Conservation (phyloP, 768 basidiomycete species). For the Leccinum sublutescens region DNA sequence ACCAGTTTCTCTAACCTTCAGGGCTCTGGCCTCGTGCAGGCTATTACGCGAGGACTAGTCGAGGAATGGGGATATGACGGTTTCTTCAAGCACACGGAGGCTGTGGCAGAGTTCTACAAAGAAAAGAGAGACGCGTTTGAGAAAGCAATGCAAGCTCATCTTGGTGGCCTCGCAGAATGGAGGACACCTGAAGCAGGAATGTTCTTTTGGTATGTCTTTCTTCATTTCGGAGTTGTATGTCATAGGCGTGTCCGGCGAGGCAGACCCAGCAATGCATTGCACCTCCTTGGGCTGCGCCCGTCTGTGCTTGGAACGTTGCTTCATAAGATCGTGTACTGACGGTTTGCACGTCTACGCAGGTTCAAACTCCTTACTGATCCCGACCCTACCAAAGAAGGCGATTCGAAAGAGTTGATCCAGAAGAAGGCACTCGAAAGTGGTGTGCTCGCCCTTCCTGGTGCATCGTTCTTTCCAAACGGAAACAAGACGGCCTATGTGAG, state of each 20-base stretch:
- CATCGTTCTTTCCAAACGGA: slow-evolving; percentile 73
- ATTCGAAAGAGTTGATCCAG: slow-evolving; percentile 71
- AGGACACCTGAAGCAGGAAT: slow-evolving; percentile 72
- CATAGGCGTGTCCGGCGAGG: slow-evolving; percentile 4
- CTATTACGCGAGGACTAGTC: slow-evolving; percentile 56
- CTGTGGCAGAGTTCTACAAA: slow-evolving; percentile 73
- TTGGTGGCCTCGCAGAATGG: slow-evolving; percentile 78
- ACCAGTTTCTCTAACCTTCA: slow-evolving; percentile 69
- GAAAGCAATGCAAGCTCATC: slow-evolving; percentile 66
- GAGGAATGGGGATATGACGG: slow-evolving; percentile 74
- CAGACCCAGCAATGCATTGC: slow-evolving; percentile 2
- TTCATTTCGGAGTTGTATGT: slow-evolving; percentile 11
- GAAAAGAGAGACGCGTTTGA: slow-evolving; percentile 78
- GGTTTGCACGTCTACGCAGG: slow-evolving; percentile 38
- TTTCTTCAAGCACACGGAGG: slow-evolving; percentile 64
- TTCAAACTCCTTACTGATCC: slow-evolving; percentile 60
- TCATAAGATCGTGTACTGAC: slow-evolving; percentile 20
- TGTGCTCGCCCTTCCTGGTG: slow-evolving; percentile 88
- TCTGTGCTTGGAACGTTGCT: slow-evolving; percentile 7
- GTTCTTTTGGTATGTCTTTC: slow-evolving; percentile 74
- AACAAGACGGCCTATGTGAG: slow-evolving; percentile 72
- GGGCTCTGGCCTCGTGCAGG: slow-evolving; percentile 61
- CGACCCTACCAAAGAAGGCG: slow-evolving; percentile 43
- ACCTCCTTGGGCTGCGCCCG: slow-evolving; percentile 2
- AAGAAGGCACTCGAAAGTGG: slow-evolving; percentile 76